A percentile compares a stretch with the other conserved stretches of the same genome.
Conservation (phyloP, 2,329 filamentous ascomycete species). For the Apiospora malaysiana region DNA sequence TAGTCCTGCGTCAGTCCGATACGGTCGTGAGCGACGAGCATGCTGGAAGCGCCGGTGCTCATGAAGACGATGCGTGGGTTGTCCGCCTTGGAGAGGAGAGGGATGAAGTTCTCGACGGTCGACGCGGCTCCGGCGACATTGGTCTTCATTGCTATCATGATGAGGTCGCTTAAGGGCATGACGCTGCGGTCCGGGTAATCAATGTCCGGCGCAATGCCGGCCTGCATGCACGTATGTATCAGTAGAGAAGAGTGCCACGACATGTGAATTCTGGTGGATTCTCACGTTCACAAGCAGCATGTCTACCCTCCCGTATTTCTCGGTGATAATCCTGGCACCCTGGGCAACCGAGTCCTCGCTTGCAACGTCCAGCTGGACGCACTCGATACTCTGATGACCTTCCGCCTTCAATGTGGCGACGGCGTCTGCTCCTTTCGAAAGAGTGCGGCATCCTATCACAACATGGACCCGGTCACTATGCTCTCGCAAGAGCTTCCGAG, state of each 20-base stretch:
- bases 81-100: background rate
- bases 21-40: background rate
- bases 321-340: background rate
- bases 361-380: slow-evolving; percentile 11
- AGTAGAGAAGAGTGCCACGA: background rate
- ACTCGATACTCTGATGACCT: background rate
- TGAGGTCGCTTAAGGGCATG: slow-evolving; percentile 5
- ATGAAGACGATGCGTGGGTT: slow-evolving; percentile 19
- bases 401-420: background rate
- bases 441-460: slow-evolving; percentile 18
- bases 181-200: slow-evolving; percentile 10
- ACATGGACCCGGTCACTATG: slow-evolving; percentile 3
- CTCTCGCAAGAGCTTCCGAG: slow-evolving; percentile 1
- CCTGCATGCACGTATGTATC: background rate
- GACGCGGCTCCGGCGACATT: background rate
- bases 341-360: slow-evolving; percentile 13
- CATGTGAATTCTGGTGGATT: background rate
- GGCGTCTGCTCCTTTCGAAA: slow-evolving; percentile 5
- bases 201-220: slow-evolving; percentile 14
- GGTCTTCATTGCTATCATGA: background rate
- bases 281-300: slow-evolving; percentile 16
- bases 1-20: background rate
- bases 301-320: slow-evolving; percentile 7
- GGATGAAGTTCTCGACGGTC: background rate
- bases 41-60: slow-evolving; percentile 9